Conservation (phyloP, 176 grass and related monocot species). For the Stipa capillata region DNA sequence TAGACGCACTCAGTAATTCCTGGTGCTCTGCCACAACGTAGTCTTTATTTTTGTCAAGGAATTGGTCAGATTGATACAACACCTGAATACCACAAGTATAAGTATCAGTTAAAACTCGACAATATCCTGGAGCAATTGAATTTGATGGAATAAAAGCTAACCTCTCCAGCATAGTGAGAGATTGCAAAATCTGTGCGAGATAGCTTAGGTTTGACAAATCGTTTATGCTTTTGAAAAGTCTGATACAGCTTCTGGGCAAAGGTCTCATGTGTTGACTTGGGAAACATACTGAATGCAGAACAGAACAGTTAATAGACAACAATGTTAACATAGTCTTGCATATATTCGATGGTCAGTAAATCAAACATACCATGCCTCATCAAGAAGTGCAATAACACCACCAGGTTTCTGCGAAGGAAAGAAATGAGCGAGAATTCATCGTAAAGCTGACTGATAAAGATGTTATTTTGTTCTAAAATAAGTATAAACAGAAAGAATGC, state of each 20-base stretch:
- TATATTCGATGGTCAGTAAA: conserved; percentile 14
- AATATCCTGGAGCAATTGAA: background rate
- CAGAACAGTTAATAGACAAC: background rate
- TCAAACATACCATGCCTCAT: conserved; percentile 87
- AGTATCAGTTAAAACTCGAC: background rate
- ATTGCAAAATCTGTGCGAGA: conserved; percentile 97
- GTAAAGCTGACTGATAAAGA: conserved; percentile 1
- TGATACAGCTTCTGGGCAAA: conserved; percentile 98
- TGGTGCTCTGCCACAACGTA: conserved; percentile 98
- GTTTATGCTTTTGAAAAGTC: conserved; percentile 81
- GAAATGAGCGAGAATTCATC: background rate
- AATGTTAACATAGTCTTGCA: conserved; percentile 19
- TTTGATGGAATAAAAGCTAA: conserved; percentile 30
- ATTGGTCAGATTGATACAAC: conserved; percentile 88
- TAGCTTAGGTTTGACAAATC: conserved; percentile 89
- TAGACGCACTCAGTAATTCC: conserved; percentile 82
- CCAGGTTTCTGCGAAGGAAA: conserved; percentile 88
- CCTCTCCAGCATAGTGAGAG: conserved; percentile 90
- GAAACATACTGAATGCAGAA: conserved; percentile 78
- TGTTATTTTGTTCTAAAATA: background rate
- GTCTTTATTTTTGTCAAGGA: conserved; percentile 98
- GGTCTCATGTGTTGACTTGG: conserved; percentile 96
- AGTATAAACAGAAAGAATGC: conserved; percentile 4
- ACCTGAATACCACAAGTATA: conserved; percentile 40
- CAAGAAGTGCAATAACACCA: conserved; percentile 94